Conservation (phyloP, 345 rosid species). For the Hypericum androsaemum region DNA sequence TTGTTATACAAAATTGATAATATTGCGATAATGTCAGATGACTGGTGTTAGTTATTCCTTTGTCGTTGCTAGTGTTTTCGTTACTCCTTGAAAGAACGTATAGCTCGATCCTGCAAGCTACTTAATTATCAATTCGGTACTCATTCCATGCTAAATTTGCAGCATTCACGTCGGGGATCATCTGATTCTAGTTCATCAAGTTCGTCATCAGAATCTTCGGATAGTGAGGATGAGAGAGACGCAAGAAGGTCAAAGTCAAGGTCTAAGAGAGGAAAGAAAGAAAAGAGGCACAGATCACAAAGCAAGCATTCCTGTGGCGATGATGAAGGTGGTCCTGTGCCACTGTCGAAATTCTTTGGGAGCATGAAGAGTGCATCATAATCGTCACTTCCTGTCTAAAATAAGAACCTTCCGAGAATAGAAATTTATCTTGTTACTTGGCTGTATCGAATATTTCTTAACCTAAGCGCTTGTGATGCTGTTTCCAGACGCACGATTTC, state of each 20-base stretch:
- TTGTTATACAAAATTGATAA: too few relatives aligned
- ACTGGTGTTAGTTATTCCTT: too few relatives aligned
- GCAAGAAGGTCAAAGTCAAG: conserved; percentile 72
- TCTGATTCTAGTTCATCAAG: conserved; percentile 46
- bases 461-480: too few relatives aligned
- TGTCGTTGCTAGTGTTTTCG: too few relatives aligned
- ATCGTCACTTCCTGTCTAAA: too few relatives aligned
- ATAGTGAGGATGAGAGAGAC: conserved; percentile 67
- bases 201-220: conserved; percentile 68
- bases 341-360: conserved; percentile 84
- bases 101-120: not conserved
- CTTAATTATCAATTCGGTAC: not conserved
- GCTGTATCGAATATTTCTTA: too few relatives aligned
- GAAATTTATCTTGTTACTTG: too few relatives aligned
- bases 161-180: conserved; percentile 64
- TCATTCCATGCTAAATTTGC: conserved; percentile 8
- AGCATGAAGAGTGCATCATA: conserved; percentile 34
- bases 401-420: too few relatives aligned
- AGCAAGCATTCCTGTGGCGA: conserved; percentile 39
- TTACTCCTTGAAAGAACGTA: not conserved
- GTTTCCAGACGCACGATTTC: too few relatives aligned
- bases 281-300: conserved; percentile 61
- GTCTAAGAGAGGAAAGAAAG: conserved; percentile 53
- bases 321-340: conserved; percentile 70
- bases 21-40: too few relatives aligned